Evolutionary conservation across 1,284 basidiomycete species (phyloP).

Genomic region (Sporisorium scitamineum): DNA sequence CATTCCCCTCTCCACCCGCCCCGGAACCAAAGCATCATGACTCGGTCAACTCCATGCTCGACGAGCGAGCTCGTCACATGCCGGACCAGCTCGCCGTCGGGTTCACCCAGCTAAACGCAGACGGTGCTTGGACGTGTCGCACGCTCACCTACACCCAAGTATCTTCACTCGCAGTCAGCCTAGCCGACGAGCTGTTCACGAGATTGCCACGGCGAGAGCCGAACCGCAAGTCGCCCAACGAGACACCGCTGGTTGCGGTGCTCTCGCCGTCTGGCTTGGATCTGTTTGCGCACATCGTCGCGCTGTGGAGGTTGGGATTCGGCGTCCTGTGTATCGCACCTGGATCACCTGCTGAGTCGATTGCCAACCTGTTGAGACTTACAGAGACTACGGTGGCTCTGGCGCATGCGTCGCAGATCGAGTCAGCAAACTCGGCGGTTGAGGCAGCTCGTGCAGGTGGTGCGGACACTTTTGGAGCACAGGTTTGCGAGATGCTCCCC

Average conservation of each 20-base stretch:
- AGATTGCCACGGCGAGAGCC: neutral
- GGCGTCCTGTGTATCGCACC: slow-evolving; percentile 70
- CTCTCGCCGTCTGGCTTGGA: slow-evolving; percentile 70
- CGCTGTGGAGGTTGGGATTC: slow-evolving; percentile 69
- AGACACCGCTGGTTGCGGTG: slow-evolving; percentile 64
- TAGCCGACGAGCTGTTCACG: slow-evolving; percentile 21
- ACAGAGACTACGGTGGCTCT: slow-evolving; percentile 73
- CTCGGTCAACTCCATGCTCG: slow-evolving; percentile 68
- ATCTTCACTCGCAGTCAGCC: neutral
- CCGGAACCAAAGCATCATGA: slow-evolving; percentile 65
- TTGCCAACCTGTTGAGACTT: slow-evolving; percentile 74
- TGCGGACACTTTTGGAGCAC: neutral
- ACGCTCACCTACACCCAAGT: slow-evolving; percentile 56
- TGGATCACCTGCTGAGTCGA: slow-evolving; percentile 73
- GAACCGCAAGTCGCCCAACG: slow-evolving; percentile 21
- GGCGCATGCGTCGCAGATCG: slow-evolving; percentile 70
- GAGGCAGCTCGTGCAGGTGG: neutral
- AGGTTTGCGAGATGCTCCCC: slow-evolving; percentile 20
- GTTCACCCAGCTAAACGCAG: slow-evolving; percentile 57
- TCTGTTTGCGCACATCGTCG: slow-evolving; percentile 70
- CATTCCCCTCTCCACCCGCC: slow-evolving; percentile 43
- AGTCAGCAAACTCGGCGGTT: slow-evolving; percentile 64
- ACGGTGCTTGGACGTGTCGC: slow-evolving; percentile 54
- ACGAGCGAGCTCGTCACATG: slow-evolving; percentile 65
- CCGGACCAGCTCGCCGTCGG: slow-evolving; percentile 68